Evolutionary conservation across 106 monocot genomes (phyloP).

Genomic region (Amphibolis antarctica): DNA sequence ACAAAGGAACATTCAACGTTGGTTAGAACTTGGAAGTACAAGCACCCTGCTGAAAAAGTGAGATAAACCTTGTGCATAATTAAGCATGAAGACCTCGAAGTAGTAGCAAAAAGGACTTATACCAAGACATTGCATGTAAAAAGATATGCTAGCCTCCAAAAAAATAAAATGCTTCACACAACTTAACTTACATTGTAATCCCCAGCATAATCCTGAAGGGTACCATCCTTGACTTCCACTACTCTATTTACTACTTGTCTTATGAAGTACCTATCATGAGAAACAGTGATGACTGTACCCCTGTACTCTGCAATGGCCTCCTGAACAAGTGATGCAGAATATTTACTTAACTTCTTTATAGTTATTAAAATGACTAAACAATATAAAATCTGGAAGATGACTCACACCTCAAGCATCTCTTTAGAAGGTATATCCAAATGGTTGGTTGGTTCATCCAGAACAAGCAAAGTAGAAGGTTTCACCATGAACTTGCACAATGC

Average conservation of each 20-base stretch:
- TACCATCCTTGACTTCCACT: slow-evolving; percentile 69
- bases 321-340: slow-evolving; percentile 30
- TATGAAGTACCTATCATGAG: slow-evolving; percentile 98
- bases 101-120: too few relatives aligned
- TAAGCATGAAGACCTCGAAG: too few relatives aligned
- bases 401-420: slow-evolving; percentile 93
- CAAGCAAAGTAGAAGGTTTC: slow-evolving; percentile 87
- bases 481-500: slow-evolving; percentile 99
- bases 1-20: too few relatives aligned
- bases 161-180: neutral
- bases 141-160: neutral
- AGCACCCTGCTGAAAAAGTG: too few relatives aligned
- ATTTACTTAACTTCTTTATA: neutral
- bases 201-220: slow-evolving; percentile 81
- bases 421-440: slow-evolving; percentile 99
- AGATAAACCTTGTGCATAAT: too few relatives aligned
- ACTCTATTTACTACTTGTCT: slow-evolving; percentile 95
- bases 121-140: too few relatives aligned
- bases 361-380: too few relatives aligned
- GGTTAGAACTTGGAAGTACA: too few relatives aligned
- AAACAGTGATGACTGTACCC: slow-evolving; percentile 88
- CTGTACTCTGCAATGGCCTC: slow-evolving; percentile 87
- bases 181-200: slow-evolving; percentile 80
- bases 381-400: neutral
- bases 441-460: slow-evolving; percentile 98